These are phyloP conservation scores for Funneliformis caledonium DNA, from an alignment of 371 early-diverging fungal species.

Conservation along the genomic window DNA sequence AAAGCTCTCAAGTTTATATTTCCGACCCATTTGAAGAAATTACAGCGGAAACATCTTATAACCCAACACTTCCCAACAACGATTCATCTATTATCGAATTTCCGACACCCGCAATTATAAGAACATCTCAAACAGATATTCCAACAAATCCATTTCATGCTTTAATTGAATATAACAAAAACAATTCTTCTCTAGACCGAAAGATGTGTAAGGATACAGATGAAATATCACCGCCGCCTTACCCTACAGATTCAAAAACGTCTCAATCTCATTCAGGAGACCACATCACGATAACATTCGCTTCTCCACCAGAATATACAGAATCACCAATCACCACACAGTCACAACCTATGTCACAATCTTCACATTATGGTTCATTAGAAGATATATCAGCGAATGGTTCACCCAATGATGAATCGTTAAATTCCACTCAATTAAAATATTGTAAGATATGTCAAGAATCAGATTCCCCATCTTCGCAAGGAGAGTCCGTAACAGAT, in stretches of 20 bases:
- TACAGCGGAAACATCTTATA: no score
- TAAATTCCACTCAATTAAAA: not conserved
- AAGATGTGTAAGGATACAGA: not conserved
- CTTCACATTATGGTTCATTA: not conserved
- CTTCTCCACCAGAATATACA: not conserved
- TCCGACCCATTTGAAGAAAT: no score
- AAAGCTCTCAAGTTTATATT: no score
- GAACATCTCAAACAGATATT: no score
- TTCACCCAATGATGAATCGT: not conserved
- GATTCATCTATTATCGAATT: no score
- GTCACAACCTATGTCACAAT: not conserved
- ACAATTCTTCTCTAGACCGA: no score
- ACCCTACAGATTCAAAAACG: not conserved
- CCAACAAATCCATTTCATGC: no score
- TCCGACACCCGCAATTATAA: no score
- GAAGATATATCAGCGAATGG: not conserved
- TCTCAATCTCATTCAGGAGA: not conserved
- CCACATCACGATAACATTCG: not conserved
- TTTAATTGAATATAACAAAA: no score
- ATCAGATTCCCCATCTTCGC: not conserved
- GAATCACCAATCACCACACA: not conserved
- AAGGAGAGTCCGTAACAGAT: not conserved
- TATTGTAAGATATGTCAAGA: slow-evolving; percentile 38
- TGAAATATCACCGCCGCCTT: not conserved
- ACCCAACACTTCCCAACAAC: no score